These are phyloP conservation scores for Cardamine resedifolia DNA, from an alignment of 345 rosid species.

Conservation along the genomic window DNA sequence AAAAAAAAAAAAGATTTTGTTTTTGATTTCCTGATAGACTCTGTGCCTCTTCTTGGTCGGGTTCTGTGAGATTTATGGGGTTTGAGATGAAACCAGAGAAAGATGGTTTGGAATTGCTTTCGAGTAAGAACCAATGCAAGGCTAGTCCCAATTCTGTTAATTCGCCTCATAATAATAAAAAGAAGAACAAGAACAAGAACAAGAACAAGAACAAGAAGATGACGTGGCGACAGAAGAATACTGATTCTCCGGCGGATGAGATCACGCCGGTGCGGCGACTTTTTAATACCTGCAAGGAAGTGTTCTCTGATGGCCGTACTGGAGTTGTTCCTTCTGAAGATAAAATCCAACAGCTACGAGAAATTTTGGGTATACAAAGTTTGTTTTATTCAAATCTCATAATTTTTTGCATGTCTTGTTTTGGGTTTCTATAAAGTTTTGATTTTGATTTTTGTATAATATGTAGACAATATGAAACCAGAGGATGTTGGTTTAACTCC, in stretches of 20 bases:
- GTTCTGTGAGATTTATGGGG: conserved; percentile 53
- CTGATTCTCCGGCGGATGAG: conserved; percentile 24
- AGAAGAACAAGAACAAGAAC: conserved; percentile 2
- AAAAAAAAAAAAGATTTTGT: no score
- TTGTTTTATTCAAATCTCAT: neutral
- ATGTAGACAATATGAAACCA: conserved; percentile 58
- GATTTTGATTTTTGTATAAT: conserved; percentile 17
- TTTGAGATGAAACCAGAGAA: conserved; percentile 52
- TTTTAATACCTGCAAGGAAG: conserved; percentile 71
- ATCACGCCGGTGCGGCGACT: conserved; percentile 52
- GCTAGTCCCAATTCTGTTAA: conserved; percentile 19
- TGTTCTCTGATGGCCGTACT: conserved; percentile 49
- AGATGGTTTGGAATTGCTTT: conserved; percentile 39
- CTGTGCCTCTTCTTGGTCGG: neutral
- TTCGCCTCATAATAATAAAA: neutral
- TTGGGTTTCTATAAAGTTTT: neutral
- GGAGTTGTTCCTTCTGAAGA: conserved; percentile 66
- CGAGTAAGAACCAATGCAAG: conserved; percentile 25
- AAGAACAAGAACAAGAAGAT: neutral
- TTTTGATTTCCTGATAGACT: neutral
- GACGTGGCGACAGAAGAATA: conserved; percentile 12
- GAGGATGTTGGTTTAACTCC: conserved; percentile 63
- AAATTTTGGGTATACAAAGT: conserved; percentile 60
- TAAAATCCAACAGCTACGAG: conserved; percentile 54
- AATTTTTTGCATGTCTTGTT: neutral